These are phyloP conservation scores for Thalassiosira exigua DNA, from an alignment of 352 stramenopile genomes.

Conservation along the genomic window DNA sequence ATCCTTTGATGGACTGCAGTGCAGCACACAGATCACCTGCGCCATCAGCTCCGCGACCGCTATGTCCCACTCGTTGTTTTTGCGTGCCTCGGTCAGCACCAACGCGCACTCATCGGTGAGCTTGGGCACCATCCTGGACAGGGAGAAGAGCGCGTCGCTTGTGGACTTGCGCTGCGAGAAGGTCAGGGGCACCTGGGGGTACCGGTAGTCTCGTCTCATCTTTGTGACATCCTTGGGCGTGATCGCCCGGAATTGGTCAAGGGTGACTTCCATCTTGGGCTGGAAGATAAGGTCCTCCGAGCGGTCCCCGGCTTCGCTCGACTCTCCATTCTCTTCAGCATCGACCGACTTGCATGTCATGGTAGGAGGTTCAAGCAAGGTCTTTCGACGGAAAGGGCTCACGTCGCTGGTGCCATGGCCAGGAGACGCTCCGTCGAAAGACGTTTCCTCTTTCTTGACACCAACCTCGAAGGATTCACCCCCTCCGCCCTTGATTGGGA, in stretches of 20 bases:
- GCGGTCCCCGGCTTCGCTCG: background rate
- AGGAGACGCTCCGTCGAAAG: no score
- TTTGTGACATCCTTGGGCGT: slow-evolving; percentile 16
- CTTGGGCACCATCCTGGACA: slow-evolving; percentile 61
- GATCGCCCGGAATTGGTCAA: slow-evolving; percentile 68
- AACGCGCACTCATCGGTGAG: slow-evolving; percentile 61
- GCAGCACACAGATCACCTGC: slow-evolving; percentile 70
- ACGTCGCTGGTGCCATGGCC: background rate
- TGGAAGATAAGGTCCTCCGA: slow-evolving; percentile 32
- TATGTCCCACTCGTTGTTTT: slow-evolving; percentile 71
- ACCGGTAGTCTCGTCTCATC: slow-evolving; percentile 47
- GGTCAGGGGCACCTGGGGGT: slow-evolving; percentile 69
- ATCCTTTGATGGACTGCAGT: slow-evolving; percentile 69
- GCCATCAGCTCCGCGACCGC: slow-evolving; percentile 73
- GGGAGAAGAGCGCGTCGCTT: slow-evolving; percentile 72
- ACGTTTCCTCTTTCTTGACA: background rate
- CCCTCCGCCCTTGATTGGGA: slow-evolving; percentile 26
- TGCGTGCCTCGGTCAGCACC: slow-evolving; percentile 59
- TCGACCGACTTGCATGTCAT: background rate
- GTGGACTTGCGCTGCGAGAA: slow-evolving; percentile 68
- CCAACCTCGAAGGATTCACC: slow-evolving; percentile 26
- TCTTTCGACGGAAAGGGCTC: background rate
- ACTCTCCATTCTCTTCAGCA: background rate
- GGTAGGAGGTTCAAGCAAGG: background rate
- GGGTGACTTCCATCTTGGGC: slow-evolving; percentile 41